Base-by-base conservation (phyloP, 257 asterid species). In the Penstemon barbatus region DNA sequence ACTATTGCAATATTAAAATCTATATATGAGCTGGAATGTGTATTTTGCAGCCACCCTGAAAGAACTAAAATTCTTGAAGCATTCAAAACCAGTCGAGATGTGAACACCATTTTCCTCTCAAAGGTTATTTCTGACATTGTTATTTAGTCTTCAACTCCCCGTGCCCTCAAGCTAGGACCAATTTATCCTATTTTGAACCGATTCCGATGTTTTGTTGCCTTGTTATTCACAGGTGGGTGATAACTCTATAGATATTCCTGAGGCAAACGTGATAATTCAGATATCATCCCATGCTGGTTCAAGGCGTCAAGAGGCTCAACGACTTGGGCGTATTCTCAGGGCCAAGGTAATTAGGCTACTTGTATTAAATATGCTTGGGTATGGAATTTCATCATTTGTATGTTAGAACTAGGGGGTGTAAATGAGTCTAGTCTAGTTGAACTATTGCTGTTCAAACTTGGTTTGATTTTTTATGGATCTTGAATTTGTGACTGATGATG, bases 201-300 rank as follows among this genome's bases (percentile, higher is more conserved):
- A 54, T 51, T 15, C 37, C 50, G 52, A 37, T 36, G 42, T 51
- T 62, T 43, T 71, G 55, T 69, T 62, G 46, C 51, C 72, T 56
- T 63, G 57, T 9, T 63, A 50, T 77, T 60, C 60, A 66, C 85
- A 93, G 97, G 99, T 94, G 15, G 99, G 99, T 78, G 99, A 94
- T 79, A 94, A 94, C 79, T 94, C 99, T 52, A 94, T 94, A 18
- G 97, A 94, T 86, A 94, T 94, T 83, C 99, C 97, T 0, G 99
- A 94, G 84, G 99, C 99, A 53, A 94, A 91, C 77, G 97, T 94
- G 71, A 94, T 94, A 5, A 94, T 94, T 73, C 97, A 94, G 76
- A 94, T 94, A 72, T 94, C 97, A n/a, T 91, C 99, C 45, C 99
- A 94, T 78, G 99, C 97, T 82, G 99, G 99, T 85, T 94, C 99